phyloP scores from a whole-genome alignment of 352 stramenopile genomes.

The Elongisporangium prolatum region DNA sequence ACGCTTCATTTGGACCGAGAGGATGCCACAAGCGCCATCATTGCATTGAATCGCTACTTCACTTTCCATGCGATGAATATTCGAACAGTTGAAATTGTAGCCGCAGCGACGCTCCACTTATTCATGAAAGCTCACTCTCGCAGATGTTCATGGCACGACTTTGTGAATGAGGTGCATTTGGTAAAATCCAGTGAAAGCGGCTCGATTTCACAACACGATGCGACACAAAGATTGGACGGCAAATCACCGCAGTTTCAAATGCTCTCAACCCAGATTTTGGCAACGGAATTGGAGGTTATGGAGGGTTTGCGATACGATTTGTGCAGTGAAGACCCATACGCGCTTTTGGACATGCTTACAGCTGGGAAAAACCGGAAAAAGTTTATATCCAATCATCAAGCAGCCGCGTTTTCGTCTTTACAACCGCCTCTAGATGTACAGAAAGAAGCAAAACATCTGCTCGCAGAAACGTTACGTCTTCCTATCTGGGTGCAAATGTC shows the following conservation, averaged over 20 bases:
- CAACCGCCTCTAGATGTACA: constrained; percentile 42
- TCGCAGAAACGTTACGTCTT: constrained; percentile 46
- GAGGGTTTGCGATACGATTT: constrained; percentile 78
- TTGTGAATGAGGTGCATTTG: constrained; percentile 71
- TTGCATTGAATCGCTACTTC: constrained; percentile 77
- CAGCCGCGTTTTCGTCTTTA: constrained; percentile 13
- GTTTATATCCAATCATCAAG: constrained; percentile 9
- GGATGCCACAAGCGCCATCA: constrained; percentile 66
- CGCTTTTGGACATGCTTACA: constrained; percentile 64
- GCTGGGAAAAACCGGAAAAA: constrained; percentile 43
- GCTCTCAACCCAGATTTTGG: constrained; percentile 52
- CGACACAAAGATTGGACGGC: constrained; percentile 11
- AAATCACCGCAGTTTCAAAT: constrained; percentile 46
- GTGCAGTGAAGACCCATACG: constrained; percentile 62
- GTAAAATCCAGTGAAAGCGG: constrained; percentile 21
- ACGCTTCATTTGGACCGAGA: constrained; percentile 57
- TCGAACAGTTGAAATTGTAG: constrained; percentile 55
- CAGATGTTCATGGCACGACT: constrained; percentile 50
- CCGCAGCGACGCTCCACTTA: constrained; percentile 65
- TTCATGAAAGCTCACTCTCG: constrained; percentile 71
- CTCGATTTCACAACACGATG: background rate
- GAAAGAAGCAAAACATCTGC: constrained; percentile 62
- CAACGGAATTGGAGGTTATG: constrained; percentile 53
- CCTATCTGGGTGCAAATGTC: constrained; percentile 59
- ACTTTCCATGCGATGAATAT: constrained; percentile 70